phyloP scores from a whole-genome alignment of 257 asterid genomes.

The Solanum clarkiae region DNA sequence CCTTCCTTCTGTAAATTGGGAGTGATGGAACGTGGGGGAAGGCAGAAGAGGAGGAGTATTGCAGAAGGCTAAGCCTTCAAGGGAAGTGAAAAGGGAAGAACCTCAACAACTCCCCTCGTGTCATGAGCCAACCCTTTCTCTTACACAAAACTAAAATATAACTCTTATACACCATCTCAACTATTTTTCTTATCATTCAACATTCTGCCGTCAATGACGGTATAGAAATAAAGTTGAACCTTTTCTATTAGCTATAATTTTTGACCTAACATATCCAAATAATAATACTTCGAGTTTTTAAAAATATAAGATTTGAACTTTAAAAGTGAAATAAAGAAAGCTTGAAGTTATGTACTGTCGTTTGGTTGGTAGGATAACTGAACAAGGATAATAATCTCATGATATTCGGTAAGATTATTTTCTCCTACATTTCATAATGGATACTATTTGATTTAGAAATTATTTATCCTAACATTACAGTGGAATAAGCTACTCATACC shows the following conservation, averaged over 20 bases:
- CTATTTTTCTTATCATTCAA: neutral
- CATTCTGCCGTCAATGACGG: no score
- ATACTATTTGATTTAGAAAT: neutral
- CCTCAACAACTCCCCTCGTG: constrained; percentile 11
- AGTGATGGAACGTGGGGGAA: constrained; percentile 28
- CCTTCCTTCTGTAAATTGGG: constrained; percentile 2
- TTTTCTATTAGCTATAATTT: no score
- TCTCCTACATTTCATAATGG: no score
- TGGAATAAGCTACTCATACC: neutral
- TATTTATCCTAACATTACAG: neutral
- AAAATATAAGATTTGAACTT: no score
- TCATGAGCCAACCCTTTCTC: constrained; percentile 7
- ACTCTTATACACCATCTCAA: neutral
- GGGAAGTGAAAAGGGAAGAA: neutral
- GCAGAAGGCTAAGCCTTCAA: constrained; percentile 3
- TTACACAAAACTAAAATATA: neutral
- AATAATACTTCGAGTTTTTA: no score
- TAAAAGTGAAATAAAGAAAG: neutral
- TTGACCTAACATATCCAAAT: no score
- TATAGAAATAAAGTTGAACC: no score
- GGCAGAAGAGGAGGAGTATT: constrained; percentile 21
- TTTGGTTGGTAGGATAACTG: no score
- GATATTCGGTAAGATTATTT: no score
- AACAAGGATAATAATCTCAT: no score
- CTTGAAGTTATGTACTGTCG: neutral